A percentile compares a stretch with the other conserved stretches of the same genome.
These are phyloP conservation scores for Aaosphaeria arxii DNA, from an alignment of 2,329 filamentous ascomycete genomes.

Conservation along the genomic window DNA sequence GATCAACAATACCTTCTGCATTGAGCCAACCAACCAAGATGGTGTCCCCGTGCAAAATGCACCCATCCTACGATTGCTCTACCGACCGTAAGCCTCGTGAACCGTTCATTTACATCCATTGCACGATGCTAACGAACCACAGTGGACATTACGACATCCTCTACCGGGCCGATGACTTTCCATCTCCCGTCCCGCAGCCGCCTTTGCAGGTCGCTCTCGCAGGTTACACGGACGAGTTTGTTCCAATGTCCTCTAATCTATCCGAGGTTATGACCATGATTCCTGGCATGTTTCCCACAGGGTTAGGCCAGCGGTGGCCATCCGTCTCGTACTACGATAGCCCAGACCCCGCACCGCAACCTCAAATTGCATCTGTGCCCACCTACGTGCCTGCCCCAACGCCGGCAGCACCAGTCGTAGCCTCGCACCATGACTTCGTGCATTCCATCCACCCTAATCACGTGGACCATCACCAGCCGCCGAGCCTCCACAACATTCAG, in stretches of 20 bases:
- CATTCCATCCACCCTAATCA: conserved; percentile 25
- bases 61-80: conserved; percentile 67
- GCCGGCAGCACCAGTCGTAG: conserved; percentile 23
- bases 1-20: conserved; percentile 66
- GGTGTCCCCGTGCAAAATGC: conserved; percentile 42
- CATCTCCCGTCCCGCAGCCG: conserved; percentile 23
- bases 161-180: conserved; percentile 64
- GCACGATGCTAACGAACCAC: conserved; percentile 15
- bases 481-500: conserved; percentile 27
- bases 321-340: conserved; percentile 35
- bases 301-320: conserved; percentile 31
- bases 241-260: conserved; percentile 34
- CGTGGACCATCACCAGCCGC: conserved; percentile 10
- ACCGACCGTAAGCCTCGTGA: conserved; percentile 56
- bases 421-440: conserved; percentile 31
- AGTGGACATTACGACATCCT: conserved; percentile 92
- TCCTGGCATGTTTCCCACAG: conserved; percentile 40
- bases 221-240: conserved; percentile 39
- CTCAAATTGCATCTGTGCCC: conserved; percentile 31
- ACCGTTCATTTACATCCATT: conserved; percentile 2
- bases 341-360: conserved; percentile 26
- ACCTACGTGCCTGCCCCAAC: conserved; percentile 29
- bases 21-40: conserved; percentile 51
- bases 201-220: conserved; percentile 32
- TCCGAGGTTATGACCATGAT: conserved; percentile 40